phyloP scores from a whole-genome alignment of 768 basidiomycete genomes.

The Pholiota conissans region DNA sequence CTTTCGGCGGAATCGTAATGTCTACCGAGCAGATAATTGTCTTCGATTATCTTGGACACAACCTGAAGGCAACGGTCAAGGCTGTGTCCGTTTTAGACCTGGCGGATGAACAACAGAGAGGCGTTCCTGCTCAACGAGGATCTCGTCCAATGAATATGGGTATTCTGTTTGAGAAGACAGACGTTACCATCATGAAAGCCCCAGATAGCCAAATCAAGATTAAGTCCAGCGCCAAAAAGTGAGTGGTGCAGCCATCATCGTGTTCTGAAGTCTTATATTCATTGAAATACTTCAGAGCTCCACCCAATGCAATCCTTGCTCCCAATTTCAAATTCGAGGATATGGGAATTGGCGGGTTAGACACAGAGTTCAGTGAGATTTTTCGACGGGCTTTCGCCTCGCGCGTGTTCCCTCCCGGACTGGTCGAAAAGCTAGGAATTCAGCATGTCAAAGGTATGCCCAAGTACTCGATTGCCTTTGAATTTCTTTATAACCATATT shows the following conservation, averaged over 20 bases:
- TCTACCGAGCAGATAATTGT: slow-evolving; percentile 68
- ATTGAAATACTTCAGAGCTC: slow-evolving; percentile 49
- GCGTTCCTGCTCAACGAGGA: slow-evolving; percentile 27
- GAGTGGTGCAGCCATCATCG: slow-evolving; percentile 23
- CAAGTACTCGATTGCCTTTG: background rate
- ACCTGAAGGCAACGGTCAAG: slow-evolving; percentile 70
- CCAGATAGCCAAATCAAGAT: slow-evolving; percentile 81
- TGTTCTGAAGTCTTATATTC: slow-evolving; percentile 3
- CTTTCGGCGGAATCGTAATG: slow-evolving; percentile 73
- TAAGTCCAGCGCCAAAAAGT: slow-evolving; percentile 92
- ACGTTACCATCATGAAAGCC: slow-evolving; percentile 86
- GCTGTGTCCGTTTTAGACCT: slow-evolving; percentile 61
- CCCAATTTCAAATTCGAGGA: slow-evolving; percentile 99
- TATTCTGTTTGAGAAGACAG: slow-evolving; percentile 89
- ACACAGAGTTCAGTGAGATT: slow-evolving; percentile 92
- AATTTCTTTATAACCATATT: background rate
- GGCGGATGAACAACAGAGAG: slow-evolving; percentile 56
- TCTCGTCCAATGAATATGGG: slow-evolving; percentile 46
- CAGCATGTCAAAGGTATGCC: slow-evolving; percentile 91
- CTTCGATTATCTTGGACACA: slow-evolving; percentile 88
- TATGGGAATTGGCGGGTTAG: slow-evolving; percentile 99
- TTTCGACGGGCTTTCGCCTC: slow-evolving; percentile 98
- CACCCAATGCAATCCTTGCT: slow-evolving; percentile 92
- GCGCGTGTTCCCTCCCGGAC: slow-evolving; percentile 95
- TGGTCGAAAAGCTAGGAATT: slow-evolving; percentile 97